Conservation (phyloP, 306 rosid genomes). For the Elaeagnus macrophylla region DNA sequence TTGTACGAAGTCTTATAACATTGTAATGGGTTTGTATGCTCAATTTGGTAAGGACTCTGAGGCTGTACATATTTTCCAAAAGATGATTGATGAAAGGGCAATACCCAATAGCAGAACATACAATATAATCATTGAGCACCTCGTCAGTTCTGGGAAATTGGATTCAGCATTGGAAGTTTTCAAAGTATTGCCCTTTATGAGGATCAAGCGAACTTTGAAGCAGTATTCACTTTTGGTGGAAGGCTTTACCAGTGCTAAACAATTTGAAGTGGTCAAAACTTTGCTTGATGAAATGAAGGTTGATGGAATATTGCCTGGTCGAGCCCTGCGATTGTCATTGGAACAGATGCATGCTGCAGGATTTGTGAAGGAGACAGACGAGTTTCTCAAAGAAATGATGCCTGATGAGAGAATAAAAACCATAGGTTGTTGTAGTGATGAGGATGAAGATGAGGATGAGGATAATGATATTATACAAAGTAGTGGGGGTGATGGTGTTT, state of each 20-base stretch:
- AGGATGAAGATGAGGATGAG: slow-evolving; percentile 29
- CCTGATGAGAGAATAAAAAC: slow-evolving; percentile 46
- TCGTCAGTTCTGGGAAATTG: slow-evolving; percentile 38
- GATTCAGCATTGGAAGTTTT: slow-evolving; percentile 53
- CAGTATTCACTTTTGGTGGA: slow-evolving; percentile 46
- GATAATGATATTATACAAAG: slow-evolving; percentile 17
- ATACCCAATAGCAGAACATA: slow-evolving; percentile 61
- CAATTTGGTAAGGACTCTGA: slow-evolving; percentile 43
- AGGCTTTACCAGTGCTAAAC: slow-evolving; percentile 30
- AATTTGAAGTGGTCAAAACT: slow-evolving; percentile 39
- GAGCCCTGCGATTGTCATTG: slow-evolving; percentile 41
- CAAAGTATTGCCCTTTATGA: slow-evolving; percentile 46
- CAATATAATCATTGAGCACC: slow-evolving; percentile 67
- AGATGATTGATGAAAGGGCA: slow-evolving; percentile 56
- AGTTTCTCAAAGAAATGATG: slow-evolving; percentile 35
- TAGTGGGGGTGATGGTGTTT: slow-evolving; percentile 19
- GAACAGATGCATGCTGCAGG: slow-evolving; percentile 42
- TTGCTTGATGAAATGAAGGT: slow-evolving; percentile 55
- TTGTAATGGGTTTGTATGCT: slow-evolving; percentile 55
- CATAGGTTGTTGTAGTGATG: slow-evolving; percentile 30
- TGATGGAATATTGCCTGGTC: slow-evolving; percentile 64
- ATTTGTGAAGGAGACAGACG: slow-evolving; percentile 31
- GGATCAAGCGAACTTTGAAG: slow-evolving; percentile 55
- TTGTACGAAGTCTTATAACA: slow-evolving; percentile 58
- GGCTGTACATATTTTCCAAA: slow-evolving; percentile 39